Evolutionary conservation across 1,284 basidiomycete genomes (phyloP), one percentile per base, ranked within the genome.

Genomic region (Leccinum fuscescens): DNA sequence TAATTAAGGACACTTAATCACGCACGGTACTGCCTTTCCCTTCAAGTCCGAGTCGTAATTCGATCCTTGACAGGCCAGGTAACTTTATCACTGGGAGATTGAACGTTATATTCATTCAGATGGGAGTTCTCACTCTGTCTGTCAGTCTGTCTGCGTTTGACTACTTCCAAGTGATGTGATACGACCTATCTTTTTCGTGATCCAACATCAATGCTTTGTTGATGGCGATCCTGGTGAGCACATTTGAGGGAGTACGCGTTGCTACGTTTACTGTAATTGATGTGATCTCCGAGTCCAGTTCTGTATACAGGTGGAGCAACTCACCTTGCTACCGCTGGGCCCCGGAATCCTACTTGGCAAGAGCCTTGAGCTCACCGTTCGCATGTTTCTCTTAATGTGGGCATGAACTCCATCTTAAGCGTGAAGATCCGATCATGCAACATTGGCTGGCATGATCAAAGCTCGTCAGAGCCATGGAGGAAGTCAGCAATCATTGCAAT

Each of bases 121-220:
- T 70, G 71, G 69, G 67, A 3, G 17, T 71, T 42, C 44, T 69
- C 27, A 62, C 66, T 6, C 59, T 58, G 68, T 71, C 49, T 46
- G 69, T 50, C 8, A 14, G 33, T 35, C 33, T 0, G 33, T 35
- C 33, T 48, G 6, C 3, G 0, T 9, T 37, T 39, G 3, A 6
- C 17, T 37, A 11, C 14, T 4, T 4, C 20, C 12, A 17, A n/a
- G 22, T n/a, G 9, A 5, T 8, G 29, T 48, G 17, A 24, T 29
- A 27, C 33, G 35, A 12, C 22, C 11, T 14, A 42, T 31, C 12
- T 49, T 54, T 14, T 14, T 14, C 0, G 1, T 49, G 5, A 27
- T 29, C 12, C 24, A 72, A 69, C 24, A 46, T 71, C 29, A 60
- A 59, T 31, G 42, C 62, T 4, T 42, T 54, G 4, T 37, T 46